A percentile compares a stretch with the other conserved stretches of the same genome.
These are phyloP conservation scores for Alternaria ventricosa DNA, from an alignment of 2,329 filamentous ascomycete species.

Conservation along the genomic window DNA sequence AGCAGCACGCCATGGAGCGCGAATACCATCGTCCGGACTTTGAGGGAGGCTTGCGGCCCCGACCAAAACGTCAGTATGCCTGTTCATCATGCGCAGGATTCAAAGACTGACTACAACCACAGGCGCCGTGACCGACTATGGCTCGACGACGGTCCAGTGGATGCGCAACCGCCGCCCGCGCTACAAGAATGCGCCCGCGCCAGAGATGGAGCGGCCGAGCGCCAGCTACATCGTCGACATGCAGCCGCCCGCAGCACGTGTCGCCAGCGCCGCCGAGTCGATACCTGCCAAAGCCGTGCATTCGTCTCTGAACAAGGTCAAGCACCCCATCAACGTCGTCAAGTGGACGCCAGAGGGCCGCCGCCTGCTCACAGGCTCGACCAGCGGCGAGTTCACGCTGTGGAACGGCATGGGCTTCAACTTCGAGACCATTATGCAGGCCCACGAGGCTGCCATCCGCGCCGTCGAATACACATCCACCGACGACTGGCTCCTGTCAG, in stretches of 20 bases:
- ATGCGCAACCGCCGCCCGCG: constrained; percentile 81
- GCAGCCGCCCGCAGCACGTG: constrained; percentile 80
- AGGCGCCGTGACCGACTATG: constrained; percentile 94
- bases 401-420: constrained; percentile 99
- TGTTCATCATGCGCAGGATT: constrained; percentile 2
- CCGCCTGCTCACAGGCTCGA: constrained; percentile 87
- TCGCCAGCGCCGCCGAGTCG: constrained; percentile 78
- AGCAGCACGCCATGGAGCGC: constrained; percentile 41
- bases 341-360: constrained; percentile 97
- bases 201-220: constrained; percentile 84
- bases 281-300: constrained; percentile 96
- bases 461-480: constrained; percentile 89
- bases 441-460: constrained; percentile 87
- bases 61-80: constrained; percentile 44
- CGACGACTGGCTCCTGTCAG: constrained; percentile 95
- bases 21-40: constrained; percentile 45
- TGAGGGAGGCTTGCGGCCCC: constrained; percentile 41
- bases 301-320: constrained; percentile 98
- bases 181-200: constrained; percentile 72
- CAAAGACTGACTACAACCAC: constrained; percentile 5
- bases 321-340: constrained; percentile 96
- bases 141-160: constrained; percentile 88
- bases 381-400: constrained; percentile 95
- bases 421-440: constrained; percentile 99
- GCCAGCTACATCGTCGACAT: constrained; percentile 92